Conservation (phyloP, 2,329 filamentous ascomycete genomes). For the Aspergillus sp. region DNA sequence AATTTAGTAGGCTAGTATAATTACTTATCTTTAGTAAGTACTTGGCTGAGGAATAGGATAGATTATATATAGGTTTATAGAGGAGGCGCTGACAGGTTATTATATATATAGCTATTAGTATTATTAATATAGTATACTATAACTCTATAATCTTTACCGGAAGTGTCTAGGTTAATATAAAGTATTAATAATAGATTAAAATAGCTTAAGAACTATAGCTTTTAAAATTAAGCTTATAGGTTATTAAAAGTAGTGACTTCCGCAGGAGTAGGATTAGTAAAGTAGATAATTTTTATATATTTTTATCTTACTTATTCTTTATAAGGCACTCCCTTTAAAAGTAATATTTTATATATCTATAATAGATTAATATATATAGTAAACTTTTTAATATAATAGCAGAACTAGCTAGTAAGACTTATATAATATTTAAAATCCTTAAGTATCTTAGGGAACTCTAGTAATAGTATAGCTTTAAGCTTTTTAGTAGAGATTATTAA, state of each 20-base stretch:
- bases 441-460: too few relatives aligned
- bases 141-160: not conserved
- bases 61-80: not conserved
- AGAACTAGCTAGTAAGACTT: too few relatives aligned
- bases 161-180: not conserved
- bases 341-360: too few relatives aligned
- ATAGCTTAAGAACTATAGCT: not conserved
- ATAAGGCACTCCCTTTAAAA: too few relatives aligned
- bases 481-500: too few relatives aligned
- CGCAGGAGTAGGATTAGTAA: fast-evolving
- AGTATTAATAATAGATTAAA: not conserved
- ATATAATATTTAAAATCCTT: too few relatives aligned
- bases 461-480: too few relatives aligned
- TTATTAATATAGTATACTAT: not conserved
- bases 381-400: too few relatives aligned
- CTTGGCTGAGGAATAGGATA: not conserved
- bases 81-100: not conserved
- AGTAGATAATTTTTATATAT: too few relatives aligned
- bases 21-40: not conserved
- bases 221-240: not conserved
- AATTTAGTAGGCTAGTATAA: not conserved
- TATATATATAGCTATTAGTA: not conserved
- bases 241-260: not conserved
- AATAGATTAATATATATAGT: too few relatives aligned
- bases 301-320: too few relatives aligned